Conservation (phyloP, 208 protist genomes). For the Trypanosoma melophagium region DNA sequence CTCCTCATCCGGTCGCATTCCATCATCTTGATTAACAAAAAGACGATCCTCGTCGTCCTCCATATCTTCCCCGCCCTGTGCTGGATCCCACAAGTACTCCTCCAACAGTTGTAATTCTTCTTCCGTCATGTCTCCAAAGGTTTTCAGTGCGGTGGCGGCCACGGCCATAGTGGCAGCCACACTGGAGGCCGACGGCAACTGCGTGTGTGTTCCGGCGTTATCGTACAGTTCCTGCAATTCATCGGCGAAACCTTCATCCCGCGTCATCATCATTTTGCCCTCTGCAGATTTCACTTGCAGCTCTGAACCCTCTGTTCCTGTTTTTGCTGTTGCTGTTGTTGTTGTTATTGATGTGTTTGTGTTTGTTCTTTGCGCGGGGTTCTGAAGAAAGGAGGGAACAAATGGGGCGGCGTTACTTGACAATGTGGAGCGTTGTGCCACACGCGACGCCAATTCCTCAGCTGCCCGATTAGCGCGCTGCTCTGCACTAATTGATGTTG, state of each 20-base stretch:
- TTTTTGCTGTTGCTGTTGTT: not conserved
- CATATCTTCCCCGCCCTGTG: not conserved
- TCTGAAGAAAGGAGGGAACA: constrained; percentile 53
- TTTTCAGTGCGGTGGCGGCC: constrained; percentile 5
- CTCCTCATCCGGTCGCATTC: constrained; percentile 70
- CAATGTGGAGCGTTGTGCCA: constrained; percentile 35
- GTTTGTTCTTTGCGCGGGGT: not conserved
- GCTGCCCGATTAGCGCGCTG: not conserved
- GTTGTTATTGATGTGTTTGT: constrained; percentile 3
- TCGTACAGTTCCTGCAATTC: not conserved
- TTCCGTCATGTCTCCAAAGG: constrained; percentile 18
- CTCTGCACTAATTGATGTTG: constrained; percentile 5
- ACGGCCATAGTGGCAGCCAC: constrained; percentile 9
- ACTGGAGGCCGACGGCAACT: constrained; percentile 1
- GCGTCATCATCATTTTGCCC: not conserved
- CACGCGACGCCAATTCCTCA: constrained; percentile 15
- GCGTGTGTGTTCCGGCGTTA: not conserved
- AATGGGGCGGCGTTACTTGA: constrained; percentile 58
- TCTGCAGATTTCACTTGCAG: not conserved
- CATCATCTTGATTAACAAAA: constrained; percentile 62
- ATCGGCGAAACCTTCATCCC: not conserved
- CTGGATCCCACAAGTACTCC: constrained; percentile 18
- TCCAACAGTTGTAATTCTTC: constrained; percentile 24
- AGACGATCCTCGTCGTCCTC: constrained; percentile 32
- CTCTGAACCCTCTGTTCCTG: not conserved